Percentiles rank a stretch among this genome's conserved stretches.
Evolutionary conservation across 371 early-diverging fungal genomes (phyloP).

Genomic region (Nematocida parisii): DNA sequence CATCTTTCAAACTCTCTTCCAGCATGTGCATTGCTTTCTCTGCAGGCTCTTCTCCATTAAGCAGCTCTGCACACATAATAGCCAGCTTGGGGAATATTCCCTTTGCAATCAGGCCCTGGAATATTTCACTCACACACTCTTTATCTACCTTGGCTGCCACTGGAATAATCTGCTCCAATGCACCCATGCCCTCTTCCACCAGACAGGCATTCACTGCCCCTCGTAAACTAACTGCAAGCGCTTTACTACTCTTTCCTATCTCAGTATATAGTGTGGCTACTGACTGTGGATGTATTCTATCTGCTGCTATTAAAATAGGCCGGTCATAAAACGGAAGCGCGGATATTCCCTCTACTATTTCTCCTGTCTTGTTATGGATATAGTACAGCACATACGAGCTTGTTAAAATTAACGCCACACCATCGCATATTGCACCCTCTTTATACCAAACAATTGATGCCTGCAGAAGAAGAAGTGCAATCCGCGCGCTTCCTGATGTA

Average conservation of each 20-base stretch:
- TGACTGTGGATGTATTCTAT: slow-evolving; percentile 14
- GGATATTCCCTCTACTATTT: not conserved
- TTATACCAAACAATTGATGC: slow-evolving; percentile 45
- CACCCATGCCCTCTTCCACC: not conserved
- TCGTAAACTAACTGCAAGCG: slow-evolving; percentile 12
- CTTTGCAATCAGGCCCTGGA: slow-evolving; percentile 1
- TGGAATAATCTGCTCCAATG: slow-evolving; percentile 31
- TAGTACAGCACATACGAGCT: slow-evolving; percentile 32
- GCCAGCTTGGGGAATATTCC: slow-evolving; percentile 4
- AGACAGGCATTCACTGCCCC: slow-evolving; percentile 39
- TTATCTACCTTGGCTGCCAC: slow-evolving; percentile 14
- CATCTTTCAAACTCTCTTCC: slow-evolving; percentile 40
- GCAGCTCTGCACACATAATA: slow-evolving; percentile 12
- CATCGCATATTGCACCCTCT: slow-evolving; percentile 12
- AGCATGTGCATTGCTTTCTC: slow-evolving; percentile 38
- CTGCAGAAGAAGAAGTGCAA: slow-evolving; percentile 31
- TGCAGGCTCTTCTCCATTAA: slow-evolving; percentile 12
- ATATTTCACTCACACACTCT: slow-evolving; percentile 21
- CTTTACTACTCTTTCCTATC: slow-evolving; percentile 14
- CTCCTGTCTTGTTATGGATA: slow-evolving; percentile 4
- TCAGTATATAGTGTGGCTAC: slow-evolving; percentile 23
- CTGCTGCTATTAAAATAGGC: not conserved
- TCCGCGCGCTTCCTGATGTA: slow-evolving; percentile 15
- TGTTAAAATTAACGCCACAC: not conserved
- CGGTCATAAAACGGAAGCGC: slow-evolving; percentile 22